Evolutionary conservation across 129 eudicot genomes (phyloP).

Genomic region (Pulicaria dysenterica): DNA sequence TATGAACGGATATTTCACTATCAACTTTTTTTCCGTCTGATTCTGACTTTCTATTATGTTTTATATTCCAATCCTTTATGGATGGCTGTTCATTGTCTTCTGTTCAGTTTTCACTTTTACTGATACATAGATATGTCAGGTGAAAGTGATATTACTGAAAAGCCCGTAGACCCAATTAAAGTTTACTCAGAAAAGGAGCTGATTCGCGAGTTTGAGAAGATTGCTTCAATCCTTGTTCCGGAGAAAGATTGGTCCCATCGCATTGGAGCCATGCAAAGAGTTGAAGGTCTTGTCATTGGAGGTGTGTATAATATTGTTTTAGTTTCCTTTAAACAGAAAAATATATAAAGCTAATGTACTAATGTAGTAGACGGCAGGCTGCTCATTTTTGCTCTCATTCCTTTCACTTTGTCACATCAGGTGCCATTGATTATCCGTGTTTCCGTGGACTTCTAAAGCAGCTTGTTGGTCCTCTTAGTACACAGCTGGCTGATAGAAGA

Average conservation of each 20-base stretch:
- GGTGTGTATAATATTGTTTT: conserved; percentile 43
- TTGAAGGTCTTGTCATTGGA: conserved; percentile 95
- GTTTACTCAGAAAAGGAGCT: conserved; percentile 97
- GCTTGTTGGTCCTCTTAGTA: conserved; percentile 83
- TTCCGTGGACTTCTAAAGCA: conserved; percentile 96
- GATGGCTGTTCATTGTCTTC: conserved; percentile 1
- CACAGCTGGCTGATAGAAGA: conserved; percentile 92
- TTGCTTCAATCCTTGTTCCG: conserved; percentile 77
- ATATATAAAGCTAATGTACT: not conserved
- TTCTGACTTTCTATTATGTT: not conserved
- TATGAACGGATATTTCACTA: conserved; percentile 6
- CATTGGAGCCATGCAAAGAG: conserved; percentile 94
- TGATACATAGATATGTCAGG: conserved; percentile 44
- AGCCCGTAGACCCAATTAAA: conserved; percentile 88
- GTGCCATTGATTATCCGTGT: conserved; percentile 87
- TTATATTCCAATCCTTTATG: not conserved
- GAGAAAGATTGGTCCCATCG: conserved; percentile 98
- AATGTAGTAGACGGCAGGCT: not conserved
- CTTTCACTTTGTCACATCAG: conserved; percentile 44
- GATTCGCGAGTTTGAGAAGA: conserved; percentile 87
- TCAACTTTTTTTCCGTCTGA: conserved; percentile 4
- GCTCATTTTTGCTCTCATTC: conserved; percentile 11
- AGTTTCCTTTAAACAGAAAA: not conserved
- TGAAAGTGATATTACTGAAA: conserved; percentile 85
- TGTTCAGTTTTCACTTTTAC: not conserved